Percentiles rank a stretch among this genome's conserved stretches.
Evolutionary conservation across 2,329 filamentous ascomycete genomes (phyloP).

Genomic region (Colletotrichum liaoningense): DNA sequence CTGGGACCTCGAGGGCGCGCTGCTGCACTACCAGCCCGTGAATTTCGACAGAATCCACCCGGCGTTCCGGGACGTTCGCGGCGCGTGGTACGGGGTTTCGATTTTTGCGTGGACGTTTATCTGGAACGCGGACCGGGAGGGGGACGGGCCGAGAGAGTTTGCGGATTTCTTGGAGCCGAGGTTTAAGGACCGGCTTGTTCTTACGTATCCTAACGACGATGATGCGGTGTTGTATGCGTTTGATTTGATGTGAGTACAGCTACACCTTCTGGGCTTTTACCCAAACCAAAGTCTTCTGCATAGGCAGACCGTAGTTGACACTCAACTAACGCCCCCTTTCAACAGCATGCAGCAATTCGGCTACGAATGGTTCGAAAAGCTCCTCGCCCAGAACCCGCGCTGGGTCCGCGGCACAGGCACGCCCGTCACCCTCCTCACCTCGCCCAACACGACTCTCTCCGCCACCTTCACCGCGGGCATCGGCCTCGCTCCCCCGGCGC

Average conservation of each 20-base stretch:
- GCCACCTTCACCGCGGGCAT: conserved; percentile 47
- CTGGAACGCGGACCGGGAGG: conserved; percentile 50
- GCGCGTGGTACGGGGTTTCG: conserved; percentile 54
- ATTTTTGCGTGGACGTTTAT: conserved; percentile 52
- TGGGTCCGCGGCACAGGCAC: conserved; percentile 65
- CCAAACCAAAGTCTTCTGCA: too few species aligned
- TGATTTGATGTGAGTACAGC: conserved; percentile 55
- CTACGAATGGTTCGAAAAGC: conserved; percentile 56
- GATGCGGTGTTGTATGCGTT: conserved; percentile 65
- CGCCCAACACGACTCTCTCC: conserved; percentile 43
- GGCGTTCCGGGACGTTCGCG: conserved; percentile 51
- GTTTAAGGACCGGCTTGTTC: conserved; percentile 63
- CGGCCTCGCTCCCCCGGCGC: conserved; percentile 33
- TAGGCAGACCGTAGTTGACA: background rate
- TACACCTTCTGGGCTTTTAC: too few species aligned
- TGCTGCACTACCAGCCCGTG: conserved; percentile 61
- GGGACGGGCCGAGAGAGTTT: conserved; percentile 49
- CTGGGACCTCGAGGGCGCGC: conserved; percentile 59
- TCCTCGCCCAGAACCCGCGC: conserved; percentile 59
- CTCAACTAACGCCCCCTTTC: background rate
- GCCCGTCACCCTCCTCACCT: conserved; percentile 48
- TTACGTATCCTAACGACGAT: conserved; percentile 69
- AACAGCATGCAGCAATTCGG: conserved; percentile 54
- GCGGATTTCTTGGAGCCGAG: conserved; percentile 58
- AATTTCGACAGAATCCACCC: conserved; percentile 56